Base-by-base conservation (phyloP, 2,329 filamentous ascomycete genomes). In the Stachybotrys echinatus region DNA sequence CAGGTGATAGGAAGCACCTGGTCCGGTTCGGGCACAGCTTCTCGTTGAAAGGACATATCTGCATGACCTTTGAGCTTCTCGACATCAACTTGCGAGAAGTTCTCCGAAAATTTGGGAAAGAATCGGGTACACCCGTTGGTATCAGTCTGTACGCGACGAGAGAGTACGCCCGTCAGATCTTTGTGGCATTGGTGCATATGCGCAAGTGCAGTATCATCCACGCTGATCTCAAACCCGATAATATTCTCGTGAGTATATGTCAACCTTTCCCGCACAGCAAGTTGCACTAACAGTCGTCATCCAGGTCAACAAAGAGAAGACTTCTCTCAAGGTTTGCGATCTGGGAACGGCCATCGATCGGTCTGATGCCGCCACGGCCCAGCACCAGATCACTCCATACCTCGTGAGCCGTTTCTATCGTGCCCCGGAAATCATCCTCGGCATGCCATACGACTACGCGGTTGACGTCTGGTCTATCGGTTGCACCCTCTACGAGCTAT, bases 401-500 rank as follows among this genome's bases (percentile, higher is more conserved):
- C 84, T 99, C 2, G 91, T 97, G 63, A 96, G 91, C 73, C 87
- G 95, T 50, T 99, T 97, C 71, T 99, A 99, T 67, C 87, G 94
- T 53, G 94, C 94, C 4, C 94, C 95, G 2, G 94, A 99, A 72
- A 90, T 99, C 64, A 96, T 99, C 54, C 79, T 99, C 4, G 94
- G 94, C n/a, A 92, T 96, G 74, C 87, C 88, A 10, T 96, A 95
- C 66, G 91, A 96, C 65, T 95, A 92, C 65, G 87, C 88, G 7
- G 89, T 97, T 56, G 94, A 99, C 67, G 89, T 96, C 77, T 99
- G 94, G 94, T 95, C 92, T 7, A 90, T 97, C 57, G 95, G 94
- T 37, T 99, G 94, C 71, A 99, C 94, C 0, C 77, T 97, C 23
- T 99, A 95, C 68, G 94, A 99, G 71, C 77, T 99, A 39, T 97